Base-by-base conservation (phyloP, 140 eudicot genomes). In the Flaveria floridana region DNA sequence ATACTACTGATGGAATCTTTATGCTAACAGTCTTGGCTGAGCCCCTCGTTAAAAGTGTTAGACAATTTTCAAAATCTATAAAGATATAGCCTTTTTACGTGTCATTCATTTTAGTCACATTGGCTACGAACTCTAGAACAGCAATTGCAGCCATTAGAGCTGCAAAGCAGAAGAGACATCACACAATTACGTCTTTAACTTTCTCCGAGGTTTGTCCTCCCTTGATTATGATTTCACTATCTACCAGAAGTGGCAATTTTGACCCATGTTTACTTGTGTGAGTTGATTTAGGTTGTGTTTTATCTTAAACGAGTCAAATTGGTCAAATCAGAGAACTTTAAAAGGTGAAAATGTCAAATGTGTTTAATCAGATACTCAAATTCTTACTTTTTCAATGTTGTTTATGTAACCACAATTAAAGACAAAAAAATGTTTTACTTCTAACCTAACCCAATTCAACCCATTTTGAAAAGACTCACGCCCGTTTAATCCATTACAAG, bases 41-140 rank as follows among this genome's bases (percentile, higher is more conserved):
- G 52, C 82, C 82, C 14, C 41, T 79, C 7, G 78, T 72, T 3
- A 74, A 79, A 13, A 72, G 28, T 19, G 82, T 79, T 41, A 28
- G 61, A 64, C 0, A 72, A 55, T 72, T 79, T 53, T 79, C 82
- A 26, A 74, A 79, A 53, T 64, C 74, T 16, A 52, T 25, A 53
- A 72, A 39, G 20, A 79, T 79, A 64, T 63, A 44, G 78, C 78
- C 70, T 2, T 79, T 79, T 63, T 79, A 72, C 11, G 78, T 64
- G 2, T 79, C 78, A 0, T 79, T 79, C 64, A 72, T 72, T 19
- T 41, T 65, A 65, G 74, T 79, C 25, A 74, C 78, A 7, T 71
- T 71, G 66, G 82, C 82, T 48, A 78, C 82, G 2, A 78, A 79
- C n/a, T 73, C 78, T 65, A 79, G 82, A 79, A 63, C 82, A 44